Evolutionary conservation across 306 rosid genomes (phyloP).

Genomic region (Dalbergia cochinchinensis): DNA sequence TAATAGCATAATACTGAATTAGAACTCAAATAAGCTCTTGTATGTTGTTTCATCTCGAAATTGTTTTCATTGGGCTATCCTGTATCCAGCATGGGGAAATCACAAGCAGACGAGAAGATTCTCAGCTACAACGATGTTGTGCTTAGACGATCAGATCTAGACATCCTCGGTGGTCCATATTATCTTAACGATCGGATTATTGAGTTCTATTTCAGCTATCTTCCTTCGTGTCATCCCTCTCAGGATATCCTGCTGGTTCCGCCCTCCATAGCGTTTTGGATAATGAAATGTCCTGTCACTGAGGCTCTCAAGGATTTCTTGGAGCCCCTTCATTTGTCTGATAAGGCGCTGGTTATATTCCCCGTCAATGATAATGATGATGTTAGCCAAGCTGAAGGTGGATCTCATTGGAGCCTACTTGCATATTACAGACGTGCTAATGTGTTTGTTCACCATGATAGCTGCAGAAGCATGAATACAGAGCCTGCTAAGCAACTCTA

Average conservation of each 20-base stretch:
- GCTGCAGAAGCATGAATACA: slow-evolving; percentile 56
- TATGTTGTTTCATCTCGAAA: too few relatives aligned
- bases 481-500: slow-evolving; percentile 66
- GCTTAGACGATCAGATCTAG: slow-evolving; percentile 80
- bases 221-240: slow-evolving; percentile 60
- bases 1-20: background rate
- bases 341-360: slow-evolving; percentile 69
- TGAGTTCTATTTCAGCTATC: slow-evolving; percentile 81
- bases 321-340: slow-evolving; percentile 72
- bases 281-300: slow-evolving; percentile 64
- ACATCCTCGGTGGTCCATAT: slow-evolving; percentile 75
- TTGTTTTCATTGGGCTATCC: slow-evolving; percentile 43
- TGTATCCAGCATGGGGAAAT: slow-evolving; percentile 55
- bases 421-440: slow-evolving; percentile 69
- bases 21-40: too few relatives aligned
- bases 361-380: slow-evolving; percentile 84
- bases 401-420: slow-evolving; percentile 92
- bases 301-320: slow-evolving; percentile 69
- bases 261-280: slow-evolving; percentile 91
- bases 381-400: slow-evolving; percentile 75
- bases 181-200: slow-evolving; percentile 84
- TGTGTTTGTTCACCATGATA: slow-evolving; percentile 82
- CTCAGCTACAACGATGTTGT: slow-evolving; percentile 92
- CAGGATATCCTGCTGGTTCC: slow-evolving; percentile 70
- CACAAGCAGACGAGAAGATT: slow-evolving; percentile 71